Base-by-base conservation (phyloP, 2,329 filamentous ascomycete species). In the Ophiostoma himal-ulmi region DNA sequence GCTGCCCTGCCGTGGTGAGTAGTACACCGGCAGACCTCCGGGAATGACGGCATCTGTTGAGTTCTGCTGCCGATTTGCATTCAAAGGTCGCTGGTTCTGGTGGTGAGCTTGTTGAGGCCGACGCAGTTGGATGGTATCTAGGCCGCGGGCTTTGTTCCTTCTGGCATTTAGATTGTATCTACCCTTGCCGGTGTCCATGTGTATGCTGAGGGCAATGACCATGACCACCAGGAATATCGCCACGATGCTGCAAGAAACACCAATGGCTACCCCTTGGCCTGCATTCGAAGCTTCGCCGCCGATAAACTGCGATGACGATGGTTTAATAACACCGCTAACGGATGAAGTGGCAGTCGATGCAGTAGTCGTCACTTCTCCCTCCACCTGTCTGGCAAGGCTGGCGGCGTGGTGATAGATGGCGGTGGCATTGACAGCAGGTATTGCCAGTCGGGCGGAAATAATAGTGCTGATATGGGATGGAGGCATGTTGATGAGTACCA, bases 191-290 rank as follows among this genome's bases (percentile, higher is more conserved):
- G 34, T 36, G 20, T 22, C 20, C 34, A 69, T 52, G 20, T 69
- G 60, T 14, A 20, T 11, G 7, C 34, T 30, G 20, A 67, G 20
- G n/a, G 41, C 68, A 20, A 66, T 22, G 57, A 36, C 68, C 11
- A 66, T 14, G 0, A 52, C 68, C 2, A 66, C 10, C 41, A 69
- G 26, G 13, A 66, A 39, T 20, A 66, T 17, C 5, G 34, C 60
- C 34, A 69, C 60, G 8, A 69, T 41, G 34, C 60, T 48, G 44
- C 60, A 66, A 3, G 68, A 52, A 1, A 69, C 62, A 1, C 68
- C 68, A n/a, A 69, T 36, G 3, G 20, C 41, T 17, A 69, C 60
- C 14, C 68, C 68, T 0, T 65, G 30, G 2, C 62, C 36, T 34
- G 22, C 41, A 5, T 26, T 10, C 13, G 68, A 17, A 34, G 60